A percentile compares a stretch with the other conserved stretches of the same genome.
phyloP scores from a whole-genome alignment of 768 basidiomycete species.

The Psilocybe azurescens region DNA sequence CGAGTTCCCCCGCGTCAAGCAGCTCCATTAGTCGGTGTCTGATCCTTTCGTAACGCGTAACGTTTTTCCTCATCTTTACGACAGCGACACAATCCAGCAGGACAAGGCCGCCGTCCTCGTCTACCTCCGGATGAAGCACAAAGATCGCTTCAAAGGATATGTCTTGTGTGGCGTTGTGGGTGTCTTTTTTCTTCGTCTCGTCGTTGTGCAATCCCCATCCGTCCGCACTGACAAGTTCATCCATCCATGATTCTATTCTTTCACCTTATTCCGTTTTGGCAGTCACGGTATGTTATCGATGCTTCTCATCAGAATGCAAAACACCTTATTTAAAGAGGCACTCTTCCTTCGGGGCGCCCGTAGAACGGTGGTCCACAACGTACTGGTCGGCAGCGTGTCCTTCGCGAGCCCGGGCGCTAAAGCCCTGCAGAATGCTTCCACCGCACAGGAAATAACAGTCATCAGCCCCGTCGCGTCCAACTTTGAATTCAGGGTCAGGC shows the following conservation, averaged over 20 bases:
- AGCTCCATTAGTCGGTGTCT: slow-evolving; percentile 67
- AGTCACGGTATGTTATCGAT: slow-evolving; percentile 8
- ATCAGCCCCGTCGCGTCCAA: slow-evolving; percentile 63
- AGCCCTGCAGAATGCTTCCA: slow-evolving; percentile 80
- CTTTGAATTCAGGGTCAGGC: slow-evolving; percentile 57
- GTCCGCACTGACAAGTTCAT: slow-evolving; percentile 7
- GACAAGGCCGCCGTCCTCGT: slow-evolving; percentile 83
- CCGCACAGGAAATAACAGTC: slow-evolving; percentile 81
- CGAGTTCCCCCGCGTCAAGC: slow-evolving; percentile 68
- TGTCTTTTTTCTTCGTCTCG: slow-evolving; percentile 18
- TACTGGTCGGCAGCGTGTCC: slow-evolving; percentile 78
- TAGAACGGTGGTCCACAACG: slow-evolving; percentile 76
- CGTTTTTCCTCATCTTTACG: neutral
- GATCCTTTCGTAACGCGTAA: slow-evolving; percentile 1
- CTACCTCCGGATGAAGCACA: slow-evolving; percentile 81
- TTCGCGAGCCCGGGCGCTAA: slow-evolving; percentile 78
- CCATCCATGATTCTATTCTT: neutral
- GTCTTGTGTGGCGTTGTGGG: slow-evolving; percentile 76
- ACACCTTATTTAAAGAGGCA: slow-evolving; percentile 7
- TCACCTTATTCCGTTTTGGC: slow-evolving; percentile 3
- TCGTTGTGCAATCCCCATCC: neutral
- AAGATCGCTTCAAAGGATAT: slow-evolving; percentile 78
- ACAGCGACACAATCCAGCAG: slow-evolving; percentile 73
- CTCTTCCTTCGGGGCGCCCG: neutral
- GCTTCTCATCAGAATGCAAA: slow-evolving; percentile 1